phyloP scores from a whole-genome alignment of 331 rosid genomes.

The Prunus yedoensis region DNA sequence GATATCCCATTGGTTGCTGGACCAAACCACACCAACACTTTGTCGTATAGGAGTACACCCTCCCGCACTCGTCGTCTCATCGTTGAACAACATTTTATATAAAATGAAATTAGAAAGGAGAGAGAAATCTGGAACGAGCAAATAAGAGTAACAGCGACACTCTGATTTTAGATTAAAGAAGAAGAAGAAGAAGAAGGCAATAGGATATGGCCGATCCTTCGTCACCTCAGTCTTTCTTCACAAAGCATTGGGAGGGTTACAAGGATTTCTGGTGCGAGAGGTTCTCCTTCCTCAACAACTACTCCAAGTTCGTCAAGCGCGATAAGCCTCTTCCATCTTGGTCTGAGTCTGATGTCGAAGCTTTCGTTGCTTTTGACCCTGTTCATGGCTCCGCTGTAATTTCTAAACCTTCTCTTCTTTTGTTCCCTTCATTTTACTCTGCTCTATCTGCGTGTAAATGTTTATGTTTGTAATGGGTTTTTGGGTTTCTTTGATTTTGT shows the following conservation, averaged over 20 bases:
- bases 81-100: too few relatives aligned
- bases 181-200: background rate
- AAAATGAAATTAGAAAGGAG: background rate
- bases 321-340: conserved; percentile 63
- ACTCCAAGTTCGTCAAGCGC: conserved; percentile 52
- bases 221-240: conserved; percentile 48
- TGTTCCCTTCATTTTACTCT: background rate
- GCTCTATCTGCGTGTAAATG: too few relatives aligned
- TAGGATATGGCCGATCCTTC: conserved; percentile 39
- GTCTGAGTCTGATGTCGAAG: conserved; percentile 72
- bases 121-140: background rate
- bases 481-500: background rate
- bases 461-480: background rate
- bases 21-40: too few relatives aligned
- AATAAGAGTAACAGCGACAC: background rate
- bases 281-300: conserved; percentile 58
- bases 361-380: conserved; percentile 72
- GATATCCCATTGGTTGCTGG: too few relatives aligned
- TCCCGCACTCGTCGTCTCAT: too few relatives aligned
- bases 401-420: background rate
- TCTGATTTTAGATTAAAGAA: background rate
- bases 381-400: conserved; percentile 75
- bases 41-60: too few relatives aligned
- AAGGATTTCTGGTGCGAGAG: conserved; percentile 70
- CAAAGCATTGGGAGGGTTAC: conserved; percentile 51